Conservation (phyloP, 2,329 filamentous ascomycete genomes). For the Penicillium sp. region DNA sequence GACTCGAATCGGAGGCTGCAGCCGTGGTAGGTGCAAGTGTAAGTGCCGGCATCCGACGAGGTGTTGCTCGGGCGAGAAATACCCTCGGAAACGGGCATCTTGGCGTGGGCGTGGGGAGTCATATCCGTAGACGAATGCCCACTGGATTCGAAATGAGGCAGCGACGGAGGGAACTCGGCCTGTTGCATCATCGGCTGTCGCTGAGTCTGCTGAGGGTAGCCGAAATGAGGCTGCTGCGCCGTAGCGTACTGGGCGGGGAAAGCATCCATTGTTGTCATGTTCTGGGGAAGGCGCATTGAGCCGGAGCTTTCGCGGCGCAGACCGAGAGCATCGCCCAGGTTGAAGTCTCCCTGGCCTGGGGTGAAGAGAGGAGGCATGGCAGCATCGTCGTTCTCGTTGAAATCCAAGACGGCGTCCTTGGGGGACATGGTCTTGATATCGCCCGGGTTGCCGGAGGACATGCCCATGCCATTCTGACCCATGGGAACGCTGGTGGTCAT, state of each 20-base stretch:
- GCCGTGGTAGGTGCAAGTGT: slow-evolving; percentile 93
- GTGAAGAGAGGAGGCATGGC: slow-evolving; percentile 71
- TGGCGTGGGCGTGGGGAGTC: slow-evolving; percentile 34
- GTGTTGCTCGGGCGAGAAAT: slow-evolving; percentile 60
- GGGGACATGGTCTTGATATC: slow-evolving; percentile 87
- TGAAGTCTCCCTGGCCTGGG: slow-evolving; percentile 55
- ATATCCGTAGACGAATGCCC: slow-evolving; percentile 36
- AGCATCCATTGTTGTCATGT: slow-evolving; percentile 43
- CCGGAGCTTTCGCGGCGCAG: slow-evolving; percentile 38
- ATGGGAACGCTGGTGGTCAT: slow-evolving; percentile 41
- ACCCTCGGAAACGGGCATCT: slow-evolving; percentile 34
- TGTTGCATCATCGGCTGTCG: slow-evolving; percentile 39
- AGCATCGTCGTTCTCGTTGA: slow-evolving; percentile 67
- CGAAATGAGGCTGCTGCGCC: slow-evolving; percentile 50
- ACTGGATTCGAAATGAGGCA: slow-evolving; percentile 63
- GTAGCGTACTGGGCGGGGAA: slow-evolving; percentile 43
- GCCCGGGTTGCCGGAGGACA: slow-evolving; percentile 28
- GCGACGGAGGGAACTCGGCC: slow-evolving; percentile 58
- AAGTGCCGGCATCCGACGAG: slow-evolving; percentile 77
- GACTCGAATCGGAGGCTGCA: slow-evolving; percentile 87
- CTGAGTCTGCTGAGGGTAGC: slow-evolving; percentile 35
- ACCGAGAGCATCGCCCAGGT: slow-evolving; percentile 41
- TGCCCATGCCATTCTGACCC: slow-evolving; percentile 27
- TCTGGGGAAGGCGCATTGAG: slow-evolving; percentile 35
- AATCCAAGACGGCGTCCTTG: slow-evolving; percentile 86